These are phyloP conservation scores for Clohesyomyces aquaticus DNA, from an alignment of 495 filamentous ascomycete genomes.

Conservation along the genomic window DNA sequence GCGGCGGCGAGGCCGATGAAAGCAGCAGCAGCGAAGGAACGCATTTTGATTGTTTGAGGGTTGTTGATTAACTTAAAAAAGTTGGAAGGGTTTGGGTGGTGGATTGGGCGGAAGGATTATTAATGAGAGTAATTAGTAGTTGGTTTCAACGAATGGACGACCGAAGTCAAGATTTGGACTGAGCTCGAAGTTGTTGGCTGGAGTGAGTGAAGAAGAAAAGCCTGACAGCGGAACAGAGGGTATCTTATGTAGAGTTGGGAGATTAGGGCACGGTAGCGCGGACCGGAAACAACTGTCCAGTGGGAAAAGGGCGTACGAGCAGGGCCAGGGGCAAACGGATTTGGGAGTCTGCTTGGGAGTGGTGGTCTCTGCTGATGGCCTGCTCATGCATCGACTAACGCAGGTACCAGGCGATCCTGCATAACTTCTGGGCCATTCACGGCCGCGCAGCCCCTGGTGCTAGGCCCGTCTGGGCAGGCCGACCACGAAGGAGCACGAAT, in stretches of 20 bases:
- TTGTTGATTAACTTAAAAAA: slow-evolving; percentile 22
- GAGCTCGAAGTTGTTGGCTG: slow-evolving; percentile 36
- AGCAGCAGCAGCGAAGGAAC: slow-evolving; percentile 28
- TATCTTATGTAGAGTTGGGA: slow-evolving; percentile 36
- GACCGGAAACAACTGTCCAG: slow-evolving; percentile 34
- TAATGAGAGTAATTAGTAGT: slow-evolving; percentile 38
- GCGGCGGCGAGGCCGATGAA: slow-evolving; percentile 26
- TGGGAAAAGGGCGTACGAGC: slow-evolving; percentile 18
- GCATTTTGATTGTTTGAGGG: slow-evolving; percentile 38
- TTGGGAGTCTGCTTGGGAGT: too few relatives aligned
- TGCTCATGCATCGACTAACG: slow-evolving; percentile 18
- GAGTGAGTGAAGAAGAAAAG: slow-evolving; percentile 29
- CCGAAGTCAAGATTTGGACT: slow-evolving; percentile 34
- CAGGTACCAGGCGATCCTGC: slow-evolving; percentile 37
- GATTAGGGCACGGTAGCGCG: slow-evolving; percentile 37
- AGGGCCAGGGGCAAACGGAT: slow-evolving; percentile 19
- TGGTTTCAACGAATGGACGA: slow-evolving; percentile 41
- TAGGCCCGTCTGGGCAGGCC: slow-evolving; percentile 14
- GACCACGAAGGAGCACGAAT: neutral
- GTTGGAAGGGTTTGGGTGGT: neutral
- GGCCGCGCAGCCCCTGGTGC: slow-evolving; percentile 7
- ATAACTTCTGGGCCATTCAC: slow-evolving; percentile 26
- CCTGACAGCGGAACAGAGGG: neutral
- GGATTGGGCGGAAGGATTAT: slow-evolving; percentile 15
- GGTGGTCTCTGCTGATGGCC: slow-evolving; percentile 21